Base-by-base conservation (phyloP, 1,284 basidiomycete genomes). In the Inonotus hispidus region DNA sequence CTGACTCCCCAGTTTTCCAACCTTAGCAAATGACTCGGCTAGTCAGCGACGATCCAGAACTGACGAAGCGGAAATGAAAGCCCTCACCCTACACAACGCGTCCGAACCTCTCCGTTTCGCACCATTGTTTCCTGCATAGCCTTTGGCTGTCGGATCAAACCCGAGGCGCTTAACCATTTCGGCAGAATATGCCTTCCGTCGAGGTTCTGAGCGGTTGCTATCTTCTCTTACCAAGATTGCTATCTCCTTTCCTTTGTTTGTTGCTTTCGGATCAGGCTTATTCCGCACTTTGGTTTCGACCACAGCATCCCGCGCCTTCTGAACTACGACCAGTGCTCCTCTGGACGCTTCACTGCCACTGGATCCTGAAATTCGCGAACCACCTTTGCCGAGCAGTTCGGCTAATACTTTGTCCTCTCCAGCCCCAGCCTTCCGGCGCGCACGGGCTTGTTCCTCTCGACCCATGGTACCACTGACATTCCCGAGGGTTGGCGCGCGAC, bases 371-470 rank as follows among this genome's bases (percentile, higher is more conserved):
- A 69, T 68, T 29, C 59, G 60, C 55, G 19, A 57, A 25, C 63
- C 38, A 43, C 64, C 39, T 63, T 63, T 41, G 64, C 83, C 77
- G 61, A 92, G 69, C 45, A 93, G 71, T 39, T 73, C 72, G 69
- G 83, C 77, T 65, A 93, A 71, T 25, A 79, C 76, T 27, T 43
- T 53, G 52, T 60, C 56, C 74, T 74, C 63, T 54, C 79, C 76
- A 35, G 75, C 77, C 27, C 80, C 80, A n/a, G 81, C 64, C 68
- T 80, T 80, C 50, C 91, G 80, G 63, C 85, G 85, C 2, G 85
- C 82, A 67, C 80, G 86, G 10, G 85, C 85, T 66, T 92, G 88
- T 1, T 84, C 84, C 56, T 87, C 86, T 27, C 90, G 77, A 0
- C 92, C 92, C 32, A 93, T 75, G 57, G 77, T 82, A 71, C 93